Base-by-base conservation (phyloP, 2,329 filamentous ascomycete species). In the Macrophomina phaseolina region DNA sequence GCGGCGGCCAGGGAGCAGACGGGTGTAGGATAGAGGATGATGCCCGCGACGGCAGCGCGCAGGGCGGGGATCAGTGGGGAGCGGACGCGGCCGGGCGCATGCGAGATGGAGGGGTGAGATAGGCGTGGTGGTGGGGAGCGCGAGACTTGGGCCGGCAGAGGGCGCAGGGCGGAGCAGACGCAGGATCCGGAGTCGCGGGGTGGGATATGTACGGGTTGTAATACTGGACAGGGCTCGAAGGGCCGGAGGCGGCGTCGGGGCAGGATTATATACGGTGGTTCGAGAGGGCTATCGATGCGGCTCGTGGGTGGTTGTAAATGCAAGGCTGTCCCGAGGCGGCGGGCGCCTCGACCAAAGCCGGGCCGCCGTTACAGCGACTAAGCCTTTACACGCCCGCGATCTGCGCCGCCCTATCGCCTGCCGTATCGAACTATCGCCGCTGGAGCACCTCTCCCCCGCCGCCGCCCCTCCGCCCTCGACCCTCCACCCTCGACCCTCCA, bases 251-350 rank as follows among this genome's bases (percentile, higher is more conserved):
- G 42, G 42, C 18, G 55, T 30, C 28, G 30, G 11, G 5, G n/a
- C n/a, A 9, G 18, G 56, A 48, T 28, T 62, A 49, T 34, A 36
- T 49, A 49, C 11, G 42, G 45, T 62, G 58, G 30, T 62, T 58
- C 53, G 55, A 60, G 38, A 60, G 56, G 56, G 56, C 56, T 61
- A 61, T 36, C n/a, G 32, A 36, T 61, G 56, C 56, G 56, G 56
- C 56, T 61, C 56, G 56, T 61, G 58, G 58, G 58, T 62, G 58
- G 58, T 62, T 34, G 58, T 38, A 62, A 49, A 49, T 30, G 58
- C 58, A 62, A 49, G 58, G 58, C 58, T 62, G 58, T 49, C 58
- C 58, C 58, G 58, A 62, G 58, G 58, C 58, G 36, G 16, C 45
- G 58, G 23, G 58, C 58, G 58, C 45, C 32, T 62, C 45, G 32